phyloP scores from a whole-genome alignment of 441 rosid genomes.

The Populus hybrid region DNA sequence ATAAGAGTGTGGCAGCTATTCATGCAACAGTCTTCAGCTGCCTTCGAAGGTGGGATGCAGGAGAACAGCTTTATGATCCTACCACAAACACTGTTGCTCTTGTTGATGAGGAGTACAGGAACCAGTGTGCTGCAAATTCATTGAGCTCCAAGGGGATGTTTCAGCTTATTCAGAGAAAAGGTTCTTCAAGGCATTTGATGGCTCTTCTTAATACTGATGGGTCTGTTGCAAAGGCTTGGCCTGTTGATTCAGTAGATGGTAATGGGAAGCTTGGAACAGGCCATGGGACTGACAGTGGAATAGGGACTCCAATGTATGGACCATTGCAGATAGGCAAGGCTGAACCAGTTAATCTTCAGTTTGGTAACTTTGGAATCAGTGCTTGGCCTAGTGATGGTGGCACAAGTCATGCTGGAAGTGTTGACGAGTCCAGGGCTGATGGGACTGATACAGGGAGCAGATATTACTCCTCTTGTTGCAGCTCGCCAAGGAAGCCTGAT shows the following conservation, averaged over 20 bases:
- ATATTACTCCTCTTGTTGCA: conserved; percentile 86
- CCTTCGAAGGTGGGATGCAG: conserved; percentile 78
- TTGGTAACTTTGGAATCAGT: conserved; percentile 91
- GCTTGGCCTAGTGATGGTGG: conserved; percentile 98
- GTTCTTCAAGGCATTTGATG: conserved; percentile 93
- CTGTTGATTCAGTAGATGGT: conserved; percentile 55
- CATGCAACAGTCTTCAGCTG: conserved; percentile 96
- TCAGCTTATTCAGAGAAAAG: conserved; percentile 88
- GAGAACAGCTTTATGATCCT: conserved; percentile 81
- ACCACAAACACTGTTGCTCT: conserved; percentile 67
- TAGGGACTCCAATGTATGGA: conserved; percentile 76
- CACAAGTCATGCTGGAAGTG: conserved; percentile 82
- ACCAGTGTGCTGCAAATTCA: conserved; percentile 87
- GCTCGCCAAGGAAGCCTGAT: conserved; percentile 90
- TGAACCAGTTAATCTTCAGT: conserved; percentile 91
- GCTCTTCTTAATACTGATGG: conserved; percentile 94
- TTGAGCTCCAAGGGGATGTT: conserved; percentile 94
- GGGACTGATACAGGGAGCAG: conserved; percentile 74
- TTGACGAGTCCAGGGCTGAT: conserved; percentile 76
- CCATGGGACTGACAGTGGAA: conserved; percentile 44
- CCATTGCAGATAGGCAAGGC: conserved; percentile 74
- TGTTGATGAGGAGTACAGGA: conserved; percentile 85
- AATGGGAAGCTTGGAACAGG: conserved; percentile 43
- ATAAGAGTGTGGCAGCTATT: conserved; percentile 91
- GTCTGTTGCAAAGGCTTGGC: conserved; percentile 94